Percentiles rank a stretch among this genome's conserved stretches.
Evolutionary conservation across 2,329 filamentous ascomycete genomes (phyloP).

Genomic region (Xylariaceae sp.): DNA sequence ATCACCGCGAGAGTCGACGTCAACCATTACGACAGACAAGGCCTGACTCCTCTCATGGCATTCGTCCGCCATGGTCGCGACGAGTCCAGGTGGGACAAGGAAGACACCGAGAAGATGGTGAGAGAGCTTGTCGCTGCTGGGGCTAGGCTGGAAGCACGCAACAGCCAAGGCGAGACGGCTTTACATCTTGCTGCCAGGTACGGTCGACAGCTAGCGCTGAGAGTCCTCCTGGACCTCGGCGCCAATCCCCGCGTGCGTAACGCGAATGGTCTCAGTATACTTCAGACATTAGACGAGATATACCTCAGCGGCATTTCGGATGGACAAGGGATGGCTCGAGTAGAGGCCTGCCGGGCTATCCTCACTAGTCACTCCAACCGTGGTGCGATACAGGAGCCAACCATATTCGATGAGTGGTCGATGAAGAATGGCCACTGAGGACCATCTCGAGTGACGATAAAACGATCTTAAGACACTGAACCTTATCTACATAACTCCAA

Average conservation of each 20-base stretch:
- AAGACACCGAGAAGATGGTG: constrained; percentile 43
- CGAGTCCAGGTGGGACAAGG: constrained; percentile 39
- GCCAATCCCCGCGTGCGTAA: constrained; percentile 47
- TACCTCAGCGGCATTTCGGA: constrained; percentile 29
- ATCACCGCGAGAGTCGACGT: constrained; percentile 38
- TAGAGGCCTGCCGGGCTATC: constrained; percentile 42
- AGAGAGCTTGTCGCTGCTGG: constrained; percentile 37
- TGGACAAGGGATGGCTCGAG: constrained; percentile 34
- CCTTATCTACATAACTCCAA: not conserved
- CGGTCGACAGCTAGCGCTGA: constrained; percentile 48
- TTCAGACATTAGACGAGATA: constrained; percentile 41
- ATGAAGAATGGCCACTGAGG: not conserved
- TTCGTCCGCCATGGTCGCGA: constrained; percentile 44
- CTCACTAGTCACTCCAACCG: constrained; percentile 33
- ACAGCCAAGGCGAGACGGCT: constrained; percentile 50
- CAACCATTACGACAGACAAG: constrained; percentile 48
- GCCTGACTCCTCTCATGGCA: constrained; percentile 52
- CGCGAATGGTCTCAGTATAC: constrained; percentile 37
- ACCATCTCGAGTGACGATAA: no score
- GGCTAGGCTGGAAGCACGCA: constrained; percentile 45
- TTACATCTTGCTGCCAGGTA: constrained; percentile 50
- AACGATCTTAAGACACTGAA: no score
- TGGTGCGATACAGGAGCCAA: constrained; percentile 33
- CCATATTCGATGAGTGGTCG: constrained; percentile 37
- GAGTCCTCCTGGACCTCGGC: constrained; percentile 39